These are phyloP conservation scores for Fraxinus albicans DNA, from an alignment of 305 asterid genomes.

Conservation along the genomic window DNA sequence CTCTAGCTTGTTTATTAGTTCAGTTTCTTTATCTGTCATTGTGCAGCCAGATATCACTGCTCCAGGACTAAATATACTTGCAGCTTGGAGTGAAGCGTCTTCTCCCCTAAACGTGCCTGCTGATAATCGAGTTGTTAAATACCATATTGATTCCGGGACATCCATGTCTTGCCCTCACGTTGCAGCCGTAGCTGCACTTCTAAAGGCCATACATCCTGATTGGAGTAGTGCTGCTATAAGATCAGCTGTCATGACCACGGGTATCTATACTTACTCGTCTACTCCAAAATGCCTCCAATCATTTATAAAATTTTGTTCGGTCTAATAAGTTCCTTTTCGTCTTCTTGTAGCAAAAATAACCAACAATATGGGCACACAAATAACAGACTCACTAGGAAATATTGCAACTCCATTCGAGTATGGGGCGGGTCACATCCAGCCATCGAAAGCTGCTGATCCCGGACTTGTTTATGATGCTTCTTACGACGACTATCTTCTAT, in stretches of 20 bases:
- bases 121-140: slow-evolving; percentile 51
- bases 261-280: slow-evolving; percentile 22
- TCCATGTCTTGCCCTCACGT: slow-evolving; percentile 81
- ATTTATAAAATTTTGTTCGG: too few species aligned
- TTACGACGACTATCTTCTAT: slow-evolving; percentile 40
- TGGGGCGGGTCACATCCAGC: slow-evolving; percentile 51
- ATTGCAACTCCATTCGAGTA: slow-evolving; percentile 40
- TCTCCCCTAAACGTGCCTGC: slow-evolving; percentile 45
- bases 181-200: slow-evolving; percentile 48
- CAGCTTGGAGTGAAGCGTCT: slow-evolving; percentile 65
- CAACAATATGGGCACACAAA: slow-evolving; percentile 30
- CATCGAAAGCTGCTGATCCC: slow-evolving; percentile 54
- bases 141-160: slow-evolving; percentile 51
- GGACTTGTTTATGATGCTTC: slow-evolving; percentile 48
- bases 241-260: slow-evolving; percentile 65
- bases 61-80: slow-evolving; percentile 72
- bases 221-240: slow-evolving; percentile 83
- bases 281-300: neutral
- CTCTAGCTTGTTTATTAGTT: neutral
- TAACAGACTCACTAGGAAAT: slow-evolving; percentile 34
- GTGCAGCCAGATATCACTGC: slow-evolving; percentile 73
- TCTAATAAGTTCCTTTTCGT: neutral
- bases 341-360: slow-evolving; percentile 29
- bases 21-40: slow-evolving; percentile 4
- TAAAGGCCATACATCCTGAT: slow-evolving; percentile 62